A percentile compares a stretch with the other conserved stretches of the same genome.
Conservation (phyloP, 768 basidiomycete species). For the Lactarius tabidus region DNA sequence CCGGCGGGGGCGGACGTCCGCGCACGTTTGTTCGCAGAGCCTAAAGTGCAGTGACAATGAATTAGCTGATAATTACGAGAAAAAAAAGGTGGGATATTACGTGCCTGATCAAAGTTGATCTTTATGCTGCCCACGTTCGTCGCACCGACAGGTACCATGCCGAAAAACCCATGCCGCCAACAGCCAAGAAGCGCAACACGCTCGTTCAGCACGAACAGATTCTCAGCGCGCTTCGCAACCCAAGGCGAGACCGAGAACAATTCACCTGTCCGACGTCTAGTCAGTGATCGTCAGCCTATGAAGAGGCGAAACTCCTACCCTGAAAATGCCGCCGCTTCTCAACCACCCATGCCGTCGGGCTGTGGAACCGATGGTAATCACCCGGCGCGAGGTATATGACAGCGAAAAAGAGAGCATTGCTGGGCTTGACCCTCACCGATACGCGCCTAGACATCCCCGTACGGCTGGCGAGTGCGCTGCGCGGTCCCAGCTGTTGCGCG, state of each 20-base stretch:
- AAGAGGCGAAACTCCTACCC: conserved; percentile 43
- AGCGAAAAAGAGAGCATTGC: conserved; percentile 84
- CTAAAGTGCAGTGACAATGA: conserved; percentile 37
- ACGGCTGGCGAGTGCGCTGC: conserved; percentile 37
- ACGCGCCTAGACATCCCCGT: conserved; percentile 36
- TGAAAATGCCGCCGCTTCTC: conserved; percentile 94
- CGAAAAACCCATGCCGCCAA: conserved; percentile 95
- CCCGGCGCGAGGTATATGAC: conserved; percentile 98
- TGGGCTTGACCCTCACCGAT: conserved; percentile 51
- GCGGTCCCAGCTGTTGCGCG: conserved; percentile 65
- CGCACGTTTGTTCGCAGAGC: conserved; percentile 88
- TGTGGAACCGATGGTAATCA: conserved; percentile 98
- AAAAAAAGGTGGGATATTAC: conserved; percentile 9
- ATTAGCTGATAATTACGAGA: neutral
- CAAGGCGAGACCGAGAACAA: conserved; percentile 95
- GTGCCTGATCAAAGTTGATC: conserved; percentile 88
- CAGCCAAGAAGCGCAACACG: conserved; percentile 91
- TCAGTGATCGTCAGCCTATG: neutral
- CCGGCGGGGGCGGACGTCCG: conserved; percentile 64
- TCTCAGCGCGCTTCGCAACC: conserved; percentile 86
- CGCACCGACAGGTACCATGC: conserved; percentile 97
- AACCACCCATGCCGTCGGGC: conserved; percentile 94
- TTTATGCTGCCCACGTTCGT: conserved; percentile 97
- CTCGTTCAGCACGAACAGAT: conserved; percentile 97
- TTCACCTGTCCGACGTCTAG: conserved; percentile 51